Evolutionary conservation across 2,329 filamentous ascomycete genomes (phyloP).

Genomic region (Aurifilum marmelostoma): DNA sequence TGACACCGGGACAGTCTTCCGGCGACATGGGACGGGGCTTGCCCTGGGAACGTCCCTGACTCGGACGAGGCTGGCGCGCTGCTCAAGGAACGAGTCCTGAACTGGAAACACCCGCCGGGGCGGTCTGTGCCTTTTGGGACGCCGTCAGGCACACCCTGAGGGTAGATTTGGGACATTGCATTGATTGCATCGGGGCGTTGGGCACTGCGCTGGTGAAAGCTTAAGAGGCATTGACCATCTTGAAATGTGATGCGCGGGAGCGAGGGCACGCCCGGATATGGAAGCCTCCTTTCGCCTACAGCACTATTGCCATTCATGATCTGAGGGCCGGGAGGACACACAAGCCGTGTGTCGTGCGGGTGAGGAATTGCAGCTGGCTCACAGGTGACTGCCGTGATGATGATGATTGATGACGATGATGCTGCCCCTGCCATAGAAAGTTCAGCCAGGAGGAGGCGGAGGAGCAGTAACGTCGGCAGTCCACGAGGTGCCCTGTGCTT

Average conservation of each 20-base stretch:
- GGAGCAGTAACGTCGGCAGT: no score
- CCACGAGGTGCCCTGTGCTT: background rate
- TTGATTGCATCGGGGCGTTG: background rate
- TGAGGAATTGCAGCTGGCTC: background rate
- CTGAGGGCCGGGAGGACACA: background rate
- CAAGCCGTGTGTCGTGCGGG: background rate
- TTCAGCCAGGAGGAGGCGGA: no score
- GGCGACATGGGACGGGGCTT: constrained; percentile 22
- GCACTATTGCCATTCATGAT: no score
- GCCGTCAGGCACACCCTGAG: background rate
- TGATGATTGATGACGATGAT: background rate
- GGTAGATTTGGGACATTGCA: no score
- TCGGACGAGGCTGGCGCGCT: constrained; percentile 17
- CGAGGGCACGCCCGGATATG: background rate
- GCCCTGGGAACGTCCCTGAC: constrained; percentile 15
- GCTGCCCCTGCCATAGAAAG: background rate
- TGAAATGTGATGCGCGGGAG: constrained; percentile 17
- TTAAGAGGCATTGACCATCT: constrained; percentile 17
- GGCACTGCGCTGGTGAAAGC: background rate
- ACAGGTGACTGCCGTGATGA: background rate
- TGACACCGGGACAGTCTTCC: constrained; percentile 24
- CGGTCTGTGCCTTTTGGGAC: constrained; percentile 5
- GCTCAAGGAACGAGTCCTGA: constrained; percentile 6
- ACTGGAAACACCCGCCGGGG: constrained; percentile 17
- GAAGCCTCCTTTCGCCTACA: background rate